Conservation (phyloP, 345 rosid genomes). For the Arabis hirsuta region DNA sequence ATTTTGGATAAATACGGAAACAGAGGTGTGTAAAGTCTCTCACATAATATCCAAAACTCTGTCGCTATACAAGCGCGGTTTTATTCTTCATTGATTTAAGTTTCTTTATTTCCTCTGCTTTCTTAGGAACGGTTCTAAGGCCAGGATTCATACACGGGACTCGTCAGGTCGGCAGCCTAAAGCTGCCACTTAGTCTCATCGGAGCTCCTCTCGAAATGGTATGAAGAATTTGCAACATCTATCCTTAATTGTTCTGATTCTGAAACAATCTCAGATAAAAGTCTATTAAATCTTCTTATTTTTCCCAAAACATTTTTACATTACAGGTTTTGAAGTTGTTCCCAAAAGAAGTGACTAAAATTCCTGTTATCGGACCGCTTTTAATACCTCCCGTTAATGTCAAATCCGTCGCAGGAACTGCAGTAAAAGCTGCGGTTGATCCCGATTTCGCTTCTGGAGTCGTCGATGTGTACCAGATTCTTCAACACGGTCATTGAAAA, state of each 20-base stretch:
- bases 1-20: slow-evolving; percentile 47
- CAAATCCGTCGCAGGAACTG: slow-evolving; percentile 58
- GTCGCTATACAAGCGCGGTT: not conserved
- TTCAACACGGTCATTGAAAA: slow-evolving; percentile 41
- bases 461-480: slow-evolving; percentile 58
- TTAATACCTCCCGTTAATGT: slow-evolving; percentile 63
- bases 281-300: not conserved
- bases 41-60: too few species aligned
- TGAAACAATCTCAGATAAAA: slow-evolving; percentile 1
- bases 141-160: slow-evolving; percentile 75
- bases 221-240: slow-evolving; percentile 11
- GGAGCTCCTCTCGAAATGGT: slow-evolving; percentile 74
- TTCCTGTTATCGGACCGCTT: slow-evolving; percentile 65
- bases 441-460: slow-evolving; percentile 54
- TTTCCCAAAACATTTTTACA: not conserved
- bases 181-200: slow-evolving; percentile 57
- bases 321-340: slow-evolving; percentile 57
- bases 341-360: slow-evolving; percentile 49
- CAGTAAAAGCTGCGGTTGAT: slow-evolving; percentile 61
- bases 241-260: not conserved
- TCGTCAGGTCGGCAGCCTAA: slow-evolving; percentile 55
- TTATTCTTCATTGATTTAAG: not conserved
- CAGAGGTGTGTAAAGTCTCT: slow-evolving; percentile 48
- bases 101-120: not conserved
- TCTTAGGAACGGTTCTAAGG: slow-evolving; percentile 57